Percentiles rank a stretch among this genome's conserved stretches.
Evolutionary conservation across 2,329 filamentous ascomycete genomes (phyloP).

Genomic region (Zymoseptoria crescenta): DNA sequence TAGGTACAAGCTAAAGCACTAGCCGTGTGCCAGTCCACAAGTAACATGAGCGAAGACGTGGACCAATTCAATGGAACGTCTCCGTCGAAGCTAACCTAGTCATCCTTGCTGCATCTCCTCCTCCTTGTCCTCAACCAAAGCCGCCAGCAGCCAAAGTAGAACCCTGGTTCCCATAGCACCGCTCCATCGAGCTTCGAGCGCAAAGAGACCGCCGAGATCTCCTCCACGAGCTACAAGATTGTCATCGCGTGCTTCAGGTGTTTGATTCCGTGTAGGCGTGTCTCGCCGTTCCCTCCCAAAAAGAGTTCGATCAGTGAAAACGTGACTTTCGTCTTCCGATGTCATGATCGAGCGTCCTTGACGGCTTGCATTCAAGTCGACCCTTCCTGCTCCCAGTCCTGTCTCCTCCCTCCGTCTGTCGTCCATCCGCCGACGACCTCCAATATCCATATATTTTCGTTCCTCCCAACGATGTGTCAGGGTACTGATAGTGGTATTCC

Average conservation of each 20-base stretch:
- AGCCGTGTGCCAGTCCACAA: not conserved
- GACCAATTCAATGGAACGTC: constrained; percentile 15
- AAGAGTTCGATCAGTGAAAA: constrained; percentile 1
- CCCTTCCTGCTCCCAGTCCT: not conserved
- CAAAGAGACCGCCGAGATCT: not conserved
- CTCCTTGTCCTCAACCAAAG: not conserved
- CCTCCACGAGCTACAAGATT: constrained; percentile 26
- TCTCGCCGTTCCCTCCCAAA: constrained; percentile 8
- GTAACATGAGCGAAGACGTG: constrained; percentile 1
- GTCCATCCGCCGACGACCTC: not conserved
- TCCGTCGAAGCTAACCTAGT: not conserved
- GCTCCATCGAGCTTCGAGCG: constrained; percentile 25
- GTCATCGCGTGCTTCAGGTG: constrained; percentile 17
- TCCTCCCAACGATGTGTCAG: not conserved
- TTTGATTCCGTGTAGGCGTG: not conserved
- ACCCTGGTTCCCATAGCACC: not conserved
- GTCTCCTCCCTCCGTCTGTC: not conserved
- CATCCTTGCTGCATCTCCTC: not conserved
- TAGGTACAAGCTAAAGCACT: not conserved
- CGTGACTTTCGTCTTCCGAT: constrained; percentile 12
- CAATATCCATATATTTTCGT: not conserved
- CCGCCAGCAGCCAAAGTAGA: not conserved
- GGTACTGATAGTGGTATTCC: not conserved
- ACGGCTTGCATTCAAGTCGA: not conserved
- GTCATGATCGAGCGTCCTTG: constrained; percentile 2